phyloP scores from a whole-genome alignment of 225 moss, liverwort and hornwort species.

The Bryoerythrophyllum caledonicum region DNA sequence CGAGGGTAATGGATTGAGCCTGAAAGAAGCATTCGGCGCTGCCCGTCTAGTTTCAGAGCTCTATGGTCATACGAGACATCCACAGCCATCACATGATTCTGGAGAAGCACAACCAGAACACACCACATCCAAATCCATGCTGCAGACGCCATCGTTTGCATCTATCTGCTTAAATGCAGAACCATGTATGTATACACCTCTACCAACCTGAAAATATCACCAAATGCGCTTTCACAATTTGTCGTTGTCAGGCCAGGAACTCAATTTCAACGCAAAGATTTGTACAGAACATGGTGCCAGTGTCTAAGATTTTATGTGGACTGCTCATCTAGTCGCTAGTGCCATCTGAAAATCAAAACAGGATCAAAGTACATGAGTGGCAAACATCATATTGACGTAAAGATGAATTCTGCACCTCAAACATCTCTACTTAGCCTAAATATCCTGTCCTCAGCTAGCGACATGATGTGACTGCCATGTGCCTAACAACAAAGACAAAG shows the following conservation, averaged over 20 bases:
- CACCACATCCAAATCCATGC: conserved; percentile 17
- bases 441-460: neutral
- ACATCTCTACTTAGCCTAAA: neutral
- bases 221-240: neutral
- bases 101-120: conserved; percentile 1
- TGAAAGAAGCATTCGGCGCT: conserved; percentile 71
- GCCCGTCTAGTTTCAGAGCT: conserved; percentile 72
- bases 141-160: conserved; percentile 18
- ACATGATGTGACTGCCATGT: conserved; percentile 12
- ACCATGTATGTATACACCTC: neutral
- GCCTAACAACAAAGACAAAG: neutral
- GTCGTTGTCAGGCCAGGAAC: no score
- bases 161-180: no score
- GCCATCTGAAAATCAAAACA: neutral
- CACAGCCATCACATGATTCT: conserved; percentile 24
- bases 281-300: neutral
- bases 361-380: neutral
- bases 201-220: neutral
- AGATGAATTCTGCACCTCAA: neutral
- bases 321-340: neutral
- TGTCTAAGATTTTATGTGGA: no score
- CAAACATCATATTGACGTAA: neutral
- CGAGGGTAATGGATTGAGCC: conserved; percentile 88
- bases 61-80: conserved; percentile 68
- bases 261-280: neutral